Conservation (phyloP, 1,139 yeast genomes). For the Candida tetrigidarum region DNA sequence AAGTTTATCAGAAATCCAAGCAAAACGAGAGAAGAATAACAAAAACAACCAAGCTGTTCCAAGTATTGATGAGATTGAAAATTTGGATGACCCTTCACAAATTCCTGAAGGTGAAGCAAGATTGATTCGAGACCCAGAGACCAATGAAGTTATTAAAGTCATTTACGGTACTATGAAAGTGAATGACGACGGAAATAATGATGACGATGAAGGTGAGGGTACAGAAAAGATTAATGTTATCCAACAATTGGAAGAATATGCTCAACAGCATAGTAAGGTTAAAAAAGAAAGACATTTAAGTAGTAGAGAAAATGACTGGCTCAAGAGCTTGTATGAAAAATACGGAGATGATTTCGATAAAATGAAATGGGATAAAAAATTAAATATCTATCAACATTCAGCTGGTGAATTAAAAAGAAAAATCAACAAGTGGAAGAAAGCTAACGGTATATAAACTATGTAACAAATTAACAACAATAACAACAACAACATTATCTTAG, state of each 20-base stretch:
- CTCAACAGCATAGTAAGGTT: slow-evolving; percentile 50
- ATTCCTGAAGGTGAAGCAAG: slow-evolving; percentile 85
- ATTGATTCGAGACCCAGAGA: slow-evolving; percentile 67
- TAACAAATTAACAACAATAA: no score
- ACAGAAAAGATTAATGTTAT: slow-evolving; percentile 56
- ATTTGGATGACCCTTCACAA: slow-evolving; percentile 54
- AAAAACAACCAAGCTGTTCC: slow-evolving; percentile 29
- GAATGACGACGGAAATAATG: slow-evolving; percentile 24
- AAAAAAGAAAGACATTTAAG: slow-evolving; percentile 61
- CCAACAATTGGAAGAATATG: slow-evolving; percentile 68
- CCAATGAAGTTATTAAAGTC: slow-evolving; percentile 70
- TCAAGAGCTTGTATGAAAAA: slow-evolving; percentile 63
- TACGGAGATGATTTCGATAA: slow-evolving; percentile 88
- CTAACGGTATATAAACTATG: slow-evolving; percentile 24
- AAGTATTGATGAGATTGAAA: slow-evolving; percentile 41
- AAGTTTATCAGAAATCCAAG: slow-evolving; percentile 33
- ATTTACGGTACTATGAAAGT: slow-evolving; percentile 67
- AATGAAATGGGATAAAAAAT: slow-evolving; percentile 91
- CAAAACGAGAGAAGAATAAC: slow-evolving; percentile 23
- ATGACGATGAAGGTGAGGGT: slow-evolving; percentile 15
- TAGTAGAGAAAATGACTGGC: slow-evolving; percentile 78
- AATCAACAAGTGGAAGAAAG: slow-evolving; percentile 66
- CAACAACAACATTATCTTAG: no score
- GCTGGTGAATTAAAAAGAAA: slow-evolving; percentile 82
- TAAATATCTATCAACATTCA: slow-evolving; percentile 82